Evolutionary conservation across 225 moss, liverwort and hornwort genomes (phyloP).

Genomic region (Physcomitrium patens): DNA sequence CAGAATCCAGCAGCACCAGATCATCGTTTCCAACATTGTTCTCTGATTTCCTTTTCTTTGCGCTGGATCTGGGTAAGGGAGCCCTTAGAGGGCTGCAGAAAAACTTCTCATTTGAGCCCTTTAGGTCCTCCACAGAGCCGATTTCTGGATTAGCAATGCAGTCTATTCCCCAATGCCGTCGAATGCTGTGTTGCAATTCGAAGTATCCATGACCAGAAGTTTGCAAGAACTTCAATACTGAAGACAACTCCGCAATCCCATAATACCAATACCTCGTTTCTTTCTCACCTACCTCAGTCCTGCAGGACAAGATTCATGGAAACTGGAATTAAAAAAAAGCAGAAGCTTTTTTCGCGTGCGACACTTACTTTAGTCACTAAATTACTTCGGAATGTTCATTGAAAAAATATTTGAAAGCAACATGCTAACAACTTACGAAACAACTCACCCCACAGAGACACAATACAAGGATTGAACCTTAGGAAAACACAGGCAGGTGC

Average conservation of each 20-base stretch:
- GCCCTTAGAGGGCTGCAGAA: slow-evolving; percentile 39
- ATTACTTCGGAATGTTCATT: too few species aligned
- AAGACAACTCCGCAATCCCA: slow-evolving; percentile 46
- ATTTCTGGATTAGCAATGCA: slow-evolving; percentile 30
- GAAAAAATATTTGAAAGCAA: too few species aligned
- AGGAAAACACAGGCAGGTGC: too few species aligned
- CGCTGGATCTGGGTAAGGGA: slow-evolving; percentile 31
- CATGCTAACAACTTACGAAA: too few species aligned
- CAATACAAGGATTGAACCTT: too few species aligned
- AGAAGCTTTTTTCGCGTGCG: neutral
- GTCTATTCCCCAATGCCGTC: slow-evolving; percentile 53
- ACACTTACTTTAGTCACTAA: neutral
- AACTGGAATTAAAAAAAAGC: slow-evolving; percentile 24
- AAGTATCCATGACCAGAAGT: slow-evolving; percentile 41
- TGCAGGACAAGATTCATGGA: slow-evolving; percentile 33
- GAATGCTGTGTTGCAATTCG: slow-evolving; percentile 51
- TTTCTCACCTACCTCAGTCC: slow-evolving; percentile 44
- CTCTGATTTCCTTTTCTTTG: slow-evolving; percentile 45
- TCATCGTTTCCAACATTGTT: slow-evolving; percentile 26
- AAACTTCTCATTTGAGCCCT: slow-evolving; percentile 37
- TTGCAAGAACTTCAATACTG: slow-evolving; percentile 55
- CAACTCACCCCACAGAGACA: too few species aligned
- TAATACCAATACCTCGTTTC: slow-evolving; percentile 52
- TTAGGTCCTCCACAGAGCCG: slow-evolving; percentile 24
- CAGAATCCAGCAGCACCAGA: slow-evolving; percentile 29